These are phyloP conservation scores for Nicotiana obtusifolia DNA, from an alignment of 257 asterid genomes.

Conservation along the genomic window DNA sequence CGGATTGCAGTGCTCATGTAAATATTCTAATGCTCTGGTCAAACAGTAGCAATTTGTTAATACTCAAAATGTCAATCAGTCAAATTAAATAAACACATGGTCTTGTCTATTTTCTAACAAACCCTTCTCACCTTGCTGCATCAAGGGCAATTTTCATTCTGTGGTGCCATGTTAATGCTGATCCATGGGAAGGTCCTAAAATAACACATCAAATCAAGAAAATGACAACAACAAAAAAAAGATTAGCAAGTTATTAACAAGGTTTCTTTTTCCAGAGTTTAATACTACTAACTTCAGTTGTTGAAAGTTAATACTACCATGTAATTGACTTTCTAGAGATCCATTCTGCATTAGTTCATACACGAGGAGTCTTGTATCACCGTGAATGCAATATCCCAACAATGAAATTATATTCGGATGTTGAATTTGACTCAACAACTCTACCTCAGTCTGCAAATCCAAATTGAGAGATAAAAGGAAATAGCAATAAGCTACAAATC, in stretches of 20 bases:
- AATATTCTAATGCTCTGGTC: slow-evolving; percentile 63
- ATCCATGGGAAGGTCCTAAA: slow-evolving; percentile 58
- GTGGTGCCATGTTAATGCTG: slow-evolving; percentile 55
- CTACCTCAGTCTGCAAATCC: slow-evolving; percentile 59
- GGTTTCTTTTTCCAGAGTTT: background rate
- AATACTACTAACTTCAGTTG: background rate
- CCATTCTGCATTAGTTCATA: slow-evolving; percentile 66
- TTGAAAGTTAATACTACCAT: slow-evolving; percentile 49
- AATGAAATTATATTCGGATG: slow-evolving; percentile 61
- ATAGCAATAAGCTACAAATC: background rate
- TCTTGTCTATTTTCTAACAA: slow-evolving; percentile 5
- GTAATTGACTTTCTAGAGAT: slow-evolving; percentile 64
- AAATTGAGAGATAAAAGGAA: background rate
- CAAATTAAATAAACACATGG: slow-evolving; percentile 16
- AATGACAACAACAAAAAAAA: background rate
- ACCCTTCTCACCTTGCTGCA: slow-evolving; percentile 49
- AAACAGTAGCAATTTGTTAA: slow-evolving; percentile 20
- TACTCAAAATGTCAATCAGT: background rate
- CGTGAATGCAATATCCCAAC: slow-evolving; percentile 57
- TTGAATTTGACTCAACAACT: slow-evolving; percentile 53
- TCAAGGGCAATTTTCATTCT: slow-evolving; percentile 71
- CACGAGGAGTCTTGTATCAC: slow-evolving; percentile 54
- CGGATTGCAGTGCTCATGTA: slow-evolving; percentile 71
- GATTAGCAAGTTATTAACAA: background rate
- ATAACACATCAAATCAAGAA: slow-evolving; percentile 10